Evolutionary conservation across 495 filamentous ascomycete genomes (phyloP), one percentile per base, ranked within the genome.

Genomic region (Penicillium cataractarum): DNA sequence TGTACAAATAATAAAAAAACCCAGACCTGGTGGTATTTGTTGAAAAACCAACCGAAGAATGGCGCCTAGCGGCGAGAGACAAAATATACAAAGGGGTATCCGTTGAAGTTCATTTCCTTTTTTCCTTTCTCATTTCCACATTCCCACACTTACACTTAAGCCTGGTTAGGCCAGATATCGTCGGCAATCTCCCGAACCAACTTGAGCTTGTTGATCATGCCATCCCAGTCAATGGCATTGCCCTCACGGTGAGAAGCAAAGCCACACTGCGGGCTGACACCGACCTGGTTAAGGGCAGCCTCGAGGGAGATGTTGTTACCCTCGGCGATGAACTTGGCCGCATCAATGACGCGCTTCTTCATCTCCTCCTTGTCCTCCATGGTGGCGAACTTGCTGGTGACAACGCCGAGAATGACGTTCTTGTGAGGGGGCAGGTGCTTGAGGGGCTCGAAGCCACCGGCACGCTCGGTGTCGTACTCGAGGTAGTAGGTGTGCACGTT

Each of bases 401-500:
- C 84, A 29, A 90, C 85, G 21, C 91, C 90, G 6, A 93, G 77
- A 21, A 95, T 89, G 22, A 93, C 88, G 64, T 88, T 87, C 79
- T 90, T 92, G 76, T 88, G 76, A 61, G 80, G 83, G 52, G 91
- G 91, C 5, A 95, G 78, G 65, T 85, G 79, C 76, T 83, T 86
- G 48, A 93, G 83, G 17, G 90, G 90, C 77, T 92, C 90, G 68
- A 95, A 93, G 26, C 89, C 88, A 17, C 91, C 91, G 12, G 89
- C 83, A 4, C 90, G 84, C 27, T 82, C 80, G 15, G 89, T 92
- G 78, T 93, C 91, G 74, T 92, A 94, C 74, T 93, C 91, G 57
- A 94, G 86, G 71, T 92, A 93, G 78, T 90, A 93, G 6, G 90
- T 92, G 75, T 89, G 83, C 17, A 92, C 86, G 62, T 91, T 84